Percentiles rank a stretch among this genome's conserved stretches.
Evolutionary conservation across 352 stramenopile species (phyloP).

Genomic region (Globisporangium cederbergense): DNA sequence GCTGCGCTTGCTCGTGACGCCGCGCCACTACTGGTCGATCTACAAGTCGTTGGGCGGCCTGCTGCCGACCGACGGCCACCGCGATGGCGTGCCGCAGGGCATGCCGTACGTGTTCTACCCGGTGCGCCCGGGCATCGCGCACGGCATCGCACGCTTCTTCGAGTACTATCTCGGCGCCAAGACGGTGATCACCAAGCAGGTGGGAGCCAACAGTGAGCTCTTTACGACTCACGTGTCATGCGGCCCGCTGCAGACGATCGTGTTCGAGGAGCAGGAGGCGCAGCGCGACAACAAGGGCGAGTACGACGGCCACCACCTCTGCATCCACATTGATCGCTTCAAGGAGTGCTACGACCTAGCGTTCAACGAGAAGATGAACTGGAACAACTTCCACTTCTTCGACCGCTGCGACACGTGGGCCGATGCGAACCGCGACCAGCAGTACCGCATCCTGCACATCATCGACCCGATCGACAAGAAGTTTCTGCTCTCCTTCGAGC

Average conservation of each 20-base stretch:
- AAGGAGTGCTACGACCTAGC: conserved; percentile 61
- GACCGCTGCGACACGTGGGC: conserved; percentile 67
- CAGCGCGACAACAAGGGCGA: conserved; percentile 50
- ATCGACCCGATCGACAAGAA: conserved; percentile 59
- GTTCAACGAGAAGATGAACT: conserved; percentile 56
- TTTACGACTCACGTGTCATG: conserved; percentile 47
- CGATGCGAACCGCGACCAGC: conserved; percentile 60
- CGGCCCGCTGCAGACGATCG: conserved; percentile 51
- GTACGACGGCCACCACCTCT: conserved; percentile 75
- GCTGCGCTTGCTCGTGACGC: conserved; percentile 50
- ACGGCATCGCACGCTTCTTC: conserved; percentile 66
- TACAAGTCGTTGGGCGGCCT: conserved; percentile 51
- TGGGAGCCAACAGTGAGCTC: conserved; percentile 17
- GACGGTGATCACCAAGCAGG: conserved; percentile 41
- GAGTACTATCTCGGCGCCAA: conserved; percentile 63
- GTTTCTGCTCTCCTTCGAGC: conserved; percentile 64
- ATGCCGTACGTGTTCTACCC: conserved; percentile 61
- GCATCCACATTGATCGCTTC: conserved; percentile 71
- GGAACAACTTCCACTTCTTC: conserved; percentile 74
- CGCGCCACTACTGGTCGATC: conserved; percentile 55
- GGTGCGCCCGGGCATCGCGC: conserved; percentile 47
- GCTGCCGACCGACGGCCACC: conserved; percentile 35
- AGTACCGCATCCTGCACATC: conserved; percentile 70
- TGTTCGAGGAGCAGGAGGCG: conserved; percentile 62
- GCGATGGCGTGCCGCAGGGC: conserved; percentile 41